Conservation (phyloP, 495 filamentous ascomycete species). For the Delitschia confertaspora region DNA sequence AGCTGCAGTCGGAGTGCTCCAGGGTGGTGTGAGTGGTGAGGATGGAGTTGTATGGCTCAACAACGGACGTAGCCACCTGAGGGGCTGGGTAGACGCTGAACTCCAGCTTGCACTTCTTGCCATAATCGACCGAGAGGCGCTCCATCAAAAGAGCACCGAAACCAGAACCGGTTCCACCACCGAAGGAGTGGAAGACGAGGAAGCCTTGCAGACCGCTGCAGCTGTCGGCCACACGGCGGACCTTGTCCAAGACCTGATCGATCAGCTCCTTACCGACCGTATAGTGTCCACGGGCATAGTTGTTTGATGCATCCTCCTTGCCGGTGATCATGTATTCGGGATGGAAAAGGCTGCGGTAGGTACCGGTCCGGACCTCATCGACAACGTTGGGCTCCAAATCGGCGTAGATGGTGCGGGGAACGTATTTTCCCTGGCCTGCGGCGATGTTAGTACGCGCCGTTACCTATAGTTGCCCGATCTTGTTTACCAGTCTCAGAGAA, state of each 20-base stretch:
- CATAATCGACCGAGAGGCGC: conserved; percentile 93
- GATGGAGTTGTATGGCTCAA: conserved; percentile 99
- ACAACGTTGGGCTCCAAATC: conserved; percentile 99
- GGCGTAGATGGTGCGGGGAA: conserved; percentile 97
- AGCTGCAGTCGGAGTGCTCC: conserved; percentile 98
- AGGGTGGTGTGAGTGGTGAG: conserved; percentile 97
- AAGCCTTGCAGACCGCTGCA: conserved; percentile 97
- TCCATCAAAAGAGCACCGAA: conserved; percentile 98
- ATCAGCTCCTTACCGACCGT: conserved; percentile 98
- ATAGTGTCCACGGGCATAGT: conserved; percentile 98
- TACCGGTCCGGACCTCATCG: conserved; percentile 96
- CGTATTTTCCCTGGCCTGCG: conserved; percentile 93
- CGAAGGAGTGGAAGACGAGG: conserved; percentile 99
- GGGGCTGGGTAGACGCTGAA: conserved; percentile 98
- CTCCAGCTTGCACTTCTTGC: conserved; percentile 99
- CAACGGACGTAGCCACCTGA: conserved; percentile 90
- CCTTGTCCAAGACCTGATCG: conserved; percentile 92
- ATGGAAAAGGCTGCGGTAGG: conserved; percentile 94
- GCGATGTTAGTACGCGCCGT: conserved; percentile 14
- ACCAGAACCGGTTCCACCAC: conserved; percentile 95
- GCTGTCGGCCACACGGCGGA: conserved; percentile 91
- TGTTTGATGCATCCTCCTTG: conserved; percentile 99
- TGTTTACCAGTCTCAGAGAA: conserved; percentile 96
- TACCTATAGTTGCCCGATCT: neutral
- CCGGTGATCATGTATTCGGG: conserved; percentile 98